A percentile compares a stretch with the other conserved stretches of the same genome.
phyloP scores from a whole-genome alignment of 495 filamentous ascomycete species.

The Lasiosphaeria miniovina region DNA sequence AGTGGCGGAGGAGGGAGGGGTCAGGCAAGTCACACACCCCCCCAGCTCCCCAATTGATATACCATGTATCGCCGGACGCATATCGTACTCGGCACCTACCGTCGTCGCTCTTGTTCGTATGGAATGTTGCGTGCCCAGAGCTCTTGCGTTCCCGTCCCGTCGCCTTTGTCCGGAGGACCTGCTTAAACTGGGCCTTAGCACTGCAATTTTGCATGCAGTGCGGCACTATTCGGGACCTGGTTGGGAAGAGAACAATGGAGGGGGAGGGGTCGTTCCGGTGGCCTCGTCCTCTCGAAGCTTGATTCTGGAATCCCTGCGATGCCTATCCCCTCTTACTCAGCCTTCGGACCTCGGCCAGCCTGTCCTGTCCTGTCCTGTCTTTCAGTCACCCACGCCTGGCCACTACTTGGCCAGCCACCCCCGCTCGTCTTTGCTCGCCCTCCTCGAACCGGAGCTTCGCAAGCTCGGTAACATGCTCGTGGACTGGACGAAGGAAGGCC shows the following conservation, averaged over 20 bases:
- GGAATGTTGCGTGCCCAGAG: neutral
- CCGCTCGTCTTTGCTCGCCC: too few species aligned
- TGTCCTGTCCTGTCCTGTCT: too few species aligned
- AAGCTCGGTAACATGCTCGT: too few species aligned
- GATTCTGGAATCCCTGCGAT: neutral
- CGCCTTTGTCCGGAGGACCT: constrained; percentile 5
- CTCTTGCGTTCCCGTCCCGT: neutral
- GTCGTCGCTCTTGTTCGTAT: neutral
- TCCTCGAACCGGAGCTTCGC: too few species aligned
- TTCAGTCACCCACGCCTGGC: too few species aligned
- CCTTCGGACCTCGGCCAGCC: too few species aligned
- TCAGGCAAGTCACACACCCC: too few species aligned
- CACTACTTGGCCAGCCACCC: too few species aligned
- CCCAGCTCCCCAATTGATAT: too few species aligned
- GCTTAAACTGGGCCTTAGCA: constrained; percentile 11
- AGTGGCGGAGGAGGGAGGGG: too few species aligned
- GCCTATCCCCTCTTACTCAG: neutral
- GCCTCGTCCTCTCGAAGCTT: neutral
- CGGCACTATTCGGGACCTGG: constrained; percentile 19
- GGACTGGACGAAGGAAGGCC: too few species aligned
- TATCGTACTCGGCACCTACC: neutral
- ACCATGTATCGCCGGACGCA: too few species aligned
- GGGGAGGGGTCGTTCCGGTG: neutral
- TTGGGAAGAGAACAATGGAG: constrained; percentile 2
- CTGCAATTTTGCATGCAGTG: constrained; percentile 11